Conservation (phyloP, 257 asterid genomes). For the Ligustrum vulgare region DNA sequence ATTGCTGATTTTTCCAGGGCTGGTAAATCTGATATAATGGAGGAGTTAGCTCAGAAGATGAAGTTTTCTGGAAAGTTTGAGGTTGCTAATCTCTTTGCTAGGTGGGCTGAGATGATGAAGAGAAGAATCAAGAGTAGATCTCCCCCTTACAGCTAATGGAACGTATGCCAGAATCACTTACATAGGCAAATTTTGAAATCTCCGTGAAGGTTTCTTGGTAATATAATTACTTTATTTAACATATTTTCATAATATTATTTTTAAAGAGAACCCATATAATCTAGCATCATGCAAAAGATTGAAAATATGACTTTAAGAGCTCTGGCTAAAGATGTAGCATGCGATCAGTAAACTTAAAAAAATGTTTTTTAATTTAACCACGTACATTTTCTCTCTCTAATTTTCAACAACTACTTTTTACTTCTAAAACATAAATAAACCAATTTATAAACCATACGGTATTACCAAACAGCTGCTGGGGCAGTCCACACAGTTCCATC, state of each 20-base stretch:
- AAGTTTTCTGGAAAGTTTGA: slow-evolving; percentile 61
- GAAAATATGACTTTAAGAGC: background rate
- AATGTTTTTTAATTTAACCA: too few species aligned
- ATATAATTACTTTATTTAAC: background rate
- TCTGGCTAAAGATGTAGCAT: background rate
- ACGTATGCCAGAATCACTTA: slow-evolving; percentile 11
- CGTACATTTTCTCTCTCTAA: too few species aligned
- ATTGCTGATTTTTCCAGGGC: slow-evolving; percentile 55
- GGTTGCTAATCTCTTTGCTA: slow-evolving; percentile 44
- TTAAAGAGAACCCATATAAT: background rate
- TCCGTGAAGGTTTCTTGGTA: slow-evolving; percentile 9
- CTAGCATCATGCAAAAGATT: background rate
- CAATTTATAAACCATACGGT: too few species aligned
- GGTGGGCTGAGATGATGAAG: slow-evolving; percentile 60
- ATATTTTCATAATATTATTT: too few species aligned
- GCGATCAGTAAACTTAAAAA: too few species aligned
- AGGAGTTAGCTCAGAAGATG: slow-evolving; percentile 58
- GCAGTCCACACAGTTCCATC: too few species aligned
- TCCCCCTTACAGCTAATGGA: background rate
- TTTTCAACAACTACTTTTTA: too few species aligned
- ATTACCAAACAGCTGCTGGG: too few species aligned
- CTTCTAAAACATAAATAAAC: too few species aligned
- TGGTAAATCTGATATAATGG: slow-evolving; percentile 50
- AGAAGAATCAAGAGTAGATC: slow-evolving; percentile 31
- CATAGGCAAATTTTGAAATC: background rate